Evolutionary conservation across 306 rosid species (phyloP), one percentile per base, ranked within the genome.

Genomic region (Prunus mira): DNA sequence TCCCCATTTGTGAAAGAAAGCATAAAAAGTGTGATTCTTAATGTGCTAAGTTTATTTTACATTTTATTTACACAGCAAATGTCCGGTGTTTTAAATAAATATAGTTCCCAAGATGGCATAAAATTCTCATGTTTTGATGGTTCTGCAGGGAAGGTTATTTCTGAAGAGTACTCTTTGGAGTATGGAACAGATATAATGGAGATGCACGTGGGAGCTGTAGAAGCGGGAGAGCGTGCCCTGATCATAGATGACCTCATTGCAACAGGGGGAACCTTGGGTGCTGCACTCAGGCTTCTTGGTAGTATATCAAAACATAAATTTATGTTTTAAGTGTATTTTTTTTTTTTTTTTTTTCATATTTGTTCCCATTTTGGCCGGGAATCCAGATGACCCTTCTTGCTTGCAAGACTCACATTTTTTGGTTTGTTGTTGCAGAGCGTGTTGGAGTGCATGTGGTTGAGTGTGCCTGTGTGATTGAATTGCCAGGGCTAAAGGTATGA

Each of bases 171-270:
- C 84, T 87, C 98, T 18, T 84, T 96, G 84, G 97, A 91, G 87
- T 96, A 96, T 80, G 99, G 99, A 82, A 92, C 93, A 69, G 99
- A 92, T 84, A 91, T 9, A 85, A 92, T 92, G 25, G 98, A 96
- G 86, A 96, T 96, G 99, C 99, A 96, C 73, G 98, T 89, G 2
- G 99, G 98, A 76, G 99, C 99, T 70, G 96, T 96, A 15, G 73
- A 91, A 76, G 55, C 86, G 14, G 99, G 99, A 73, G 99, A 96
- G 60, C 93, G 99, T 46, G 99, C 97, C 71, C 81, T 96, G 52
- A 72, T 96, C 86, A 85, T 96, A 71, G 98, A 96, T 77, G 99
- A 96, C 86, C 98, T 96, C 81, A 91, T 96, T 83, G 99, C 99
- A 55, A 96, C 97, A 10, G 99, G 99, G 25, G 99, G 99, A 80